Evolutionary conservation across 192 early-diverging fungal genomes (phyloP), one percentile per base, ranked within the genome.

Genomic region (Dissophora globulifera): DNA sequence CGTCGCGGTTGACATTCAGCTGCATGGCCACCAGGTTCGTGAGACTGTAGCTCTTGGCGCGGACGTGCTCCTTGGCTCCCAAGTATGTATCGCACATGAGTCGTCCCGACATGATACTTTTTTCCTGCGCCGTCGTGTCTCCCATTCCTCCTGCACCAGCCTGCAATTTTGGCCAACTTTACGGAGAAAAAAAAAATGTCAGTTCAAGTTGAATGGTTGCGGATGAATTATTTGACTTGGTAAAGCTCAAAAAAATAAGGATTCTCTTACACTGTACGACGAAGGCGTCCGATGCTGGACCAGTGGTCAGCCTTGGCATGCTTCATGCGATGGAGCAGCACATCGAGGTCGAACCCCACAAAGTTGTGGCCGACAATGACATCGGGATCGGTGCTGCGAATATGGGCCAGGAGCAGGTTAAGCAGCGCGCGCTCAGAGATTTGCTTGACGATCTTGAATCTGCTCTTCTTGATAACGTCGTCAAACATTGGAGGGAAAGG

Each of bases 321-420:
- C 58, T 94, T 95, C 93, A 98, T 93, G 25, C 98, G 92, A 69
- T 96, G 93, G 47, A 98, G 79, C 2, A 99, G 81, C 10, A 98
- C 91, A 62, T 96, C 95, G 30, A 99, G 82, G 68, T 94, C 94
- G 69, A 97, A 96, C 13, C 96, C 96, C 58, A 94, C 86, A 83
- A 99, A 94, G 62, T 98, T 98, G 84, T 99, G 98, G 17, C 96
- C 94, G 10, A 96, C 92, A 57, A 99, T 79, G 0, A 99, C 82
- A 81, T 99, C 98, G 0, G 98, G 96, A 61, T 99, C 98, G 12
- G 76, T 31, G 20, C 78, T 74, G 41, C 94, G 87, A 40, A 99
- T 84, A 10, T 40, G 53, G 85, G 89, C 91, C 43, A 93, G 78
- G 32, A 99, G 58, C 47, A 82, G 88, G 63, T 93, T 93, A 13